Base-by-base conservation (phyloP, 106 monocot genomes). In the Amphibolis antarctica region DNA sequence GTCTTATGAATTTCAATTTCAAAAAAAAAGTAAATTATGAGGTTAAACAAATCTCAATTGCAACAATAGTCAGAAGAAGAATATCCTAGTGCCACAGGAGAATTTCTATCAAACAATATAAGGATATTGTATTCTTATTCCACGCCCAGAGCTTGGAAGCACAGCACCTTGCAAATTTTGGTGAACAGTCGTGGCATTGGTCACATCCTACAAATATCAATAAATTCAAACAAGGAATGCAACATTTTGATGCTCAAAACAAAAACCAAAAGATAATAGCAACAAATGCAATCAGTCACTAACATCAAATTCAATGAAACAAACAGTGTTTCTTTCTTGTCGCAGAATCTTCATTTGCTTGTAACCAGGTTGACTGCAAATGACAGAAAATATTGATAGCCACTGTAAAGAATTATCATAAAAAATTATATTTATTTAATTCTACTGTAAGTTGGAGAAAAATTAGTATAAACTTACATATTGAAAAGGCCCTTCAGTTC, bases 101-200 rank as follows among this genome's bases (percentile, higher is more conserved):
- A 36, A 36, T 7, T 36, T 2, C 36, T 48, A 29, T 53, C 5
- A 28, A 28, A 17, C 52, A 21, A 46, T 23, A 59, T 73, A 89
- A 98, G 90, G 96, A 98, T 90, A 98, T 90, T 90, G 96, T 74
- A 90, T 98, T 58, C 90, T 76, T 82, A 98, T 87, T 61, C 96
- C 96, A 54, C 90, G 96, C 24, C 96, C 96, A 65, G 86, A 84
- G 64, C 86, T 96, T 56, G 89, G 76, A 67, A 96, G 65, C 71
- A 96, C 86, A 44, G 86, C 90, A 62, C 96, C 96, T 67, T 96
- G 89, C 74, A 96, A 65, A 72, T 78, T 96, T 55, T 84, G 84
- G 66, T 90, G 96, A 66, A 87, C 90, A 78, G 75, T 73, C 29
- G 76, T 68, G 64, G 96, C 96, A 69, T 61, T 78, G 64, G 51